Base-by-base conservation (phyloP, 108 stramenopile species). In the Poteriospumella lacustris region DNA sequence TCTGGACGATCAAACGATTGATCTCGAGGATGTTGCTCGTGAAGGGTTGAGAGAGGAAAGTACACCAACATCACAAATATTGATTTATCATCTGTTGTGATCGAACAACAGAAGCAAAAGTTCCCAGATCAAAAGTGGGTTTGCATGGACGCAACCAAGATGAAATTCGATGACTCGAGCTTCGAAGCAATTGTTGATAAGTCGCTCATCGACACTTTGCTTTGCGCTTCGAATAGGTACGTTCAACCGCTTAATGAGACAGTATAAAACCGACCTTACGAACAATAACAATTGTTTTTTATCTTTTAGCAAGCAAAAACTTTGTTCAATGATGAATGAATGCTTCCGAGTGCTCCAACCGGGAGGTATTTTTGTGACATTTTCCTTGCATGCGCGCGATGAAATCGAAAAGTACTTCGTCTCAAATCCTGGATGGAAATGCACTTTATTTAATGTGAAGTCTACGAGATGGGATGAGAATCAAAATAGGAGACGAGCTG, bases 121-220 rank as follows among this genome's bases (percentile, higher is more conserved):
- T 64, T 12, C 36, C 60, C 60, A 34, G 5, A 64, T 31, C 60
- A 64, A 34, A 64, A 3, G 5, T 64, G 60, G 60, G 24, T 31
- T 26, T 26, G 28, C 31, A 64, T 64, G 60, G 31, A 64, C 36
- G 60, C 36, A 3, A 31, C 31, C 9, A 3, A 64, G 9, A 64
- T 64, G 60, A 64, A 26, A 3, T 64, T 64, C 36, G 33, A 3
- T 34, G 31, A 64, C 36, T 9, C 28, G 36, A 31, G 33, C 36
- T 31, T 64, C 31, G 33, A 26, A 12, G 3, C 36, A 9, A 33
- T 64, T 19, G 36, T 64, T 64, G 60, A 64, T 24, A 64, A 64
- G 31, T 64, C 60, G 3, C 36, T 64, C 28, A 64, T 64, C 31
- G 60, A 64, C 36, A 64, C 60, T 64, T 64, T 64, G 36, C 60